phyloP scores from a whole-genome alignment of 2,329 filamentous ascomycete species.

The Colletotrichum plurivorum region DNA sequence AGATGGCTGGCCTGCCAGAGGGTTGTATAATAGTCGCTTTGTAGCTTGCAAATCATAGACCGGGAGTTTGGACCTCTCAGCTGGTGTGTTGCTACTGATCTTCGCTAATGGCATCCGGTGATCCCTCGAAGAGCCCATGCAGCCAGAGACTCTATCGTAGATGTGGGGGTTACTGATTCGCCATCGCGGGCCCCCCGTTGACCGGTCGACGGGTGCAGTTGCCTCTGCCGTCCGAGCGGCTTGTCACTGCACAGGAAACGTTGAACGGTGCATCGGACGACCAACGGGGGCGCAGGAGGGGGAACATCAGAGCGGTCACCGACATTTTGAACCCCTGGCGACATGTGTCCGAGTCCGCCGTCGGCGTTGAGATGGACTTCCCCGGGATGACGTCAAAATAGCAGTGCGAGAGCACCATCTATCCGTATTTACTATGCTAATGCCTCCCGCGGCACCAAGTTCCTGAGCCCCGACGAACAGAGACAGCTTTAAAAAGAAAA shows the following conservation, averaged over 20 bases:
- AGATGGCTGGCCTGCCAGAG: slow-evolving; percentile 42
- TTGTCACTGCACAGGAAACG: slow-evolving; percentile 9
- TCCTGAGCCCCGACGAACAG: neutral
- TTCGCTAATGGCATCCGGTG: too few relatives aligned
- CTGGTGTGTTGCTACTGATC: neutral
- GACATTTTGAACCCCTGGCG: slow-evolving; percentile 37
- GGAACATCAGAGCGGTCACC: slow-evolving; percentile 14
- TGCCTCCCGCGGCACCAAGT: neutral
- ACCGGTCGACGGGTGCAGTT: slow-evolving; percentile 1
- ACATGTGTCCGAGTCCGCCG: slow-evolving; percentile 9
- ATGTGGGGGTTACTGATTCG: neutral
- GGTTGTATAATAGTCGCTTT: slow-evolving; percentile 51
- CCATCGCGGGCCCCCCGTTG: neutral
- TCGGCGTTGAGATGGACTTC: neutral
- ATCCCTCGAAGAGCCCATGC: neutral
- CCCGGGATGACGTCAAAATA: slow-evolving; percentile 34
- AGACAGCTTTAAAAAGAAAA: neutral
- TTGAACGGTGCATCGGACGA: slow-evolving; percentile 19
- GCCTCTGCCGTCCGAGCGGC: slow-evolving; percentile 24
- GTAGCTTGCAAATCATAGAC: slow-evolving; percentile 44
- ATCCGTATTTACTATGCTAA: too few relatives aligned
- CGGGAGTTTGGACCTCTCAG: slow-evolving; percentile 54
- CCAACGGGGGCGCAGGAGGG: neutral
- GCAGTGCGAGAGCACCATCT: neutral
- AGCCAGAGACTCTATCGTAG: neutral